Conservation (phyloP, 2,329 filamentous ascomycete species). For the Fusarium mundagurra region DNA sequence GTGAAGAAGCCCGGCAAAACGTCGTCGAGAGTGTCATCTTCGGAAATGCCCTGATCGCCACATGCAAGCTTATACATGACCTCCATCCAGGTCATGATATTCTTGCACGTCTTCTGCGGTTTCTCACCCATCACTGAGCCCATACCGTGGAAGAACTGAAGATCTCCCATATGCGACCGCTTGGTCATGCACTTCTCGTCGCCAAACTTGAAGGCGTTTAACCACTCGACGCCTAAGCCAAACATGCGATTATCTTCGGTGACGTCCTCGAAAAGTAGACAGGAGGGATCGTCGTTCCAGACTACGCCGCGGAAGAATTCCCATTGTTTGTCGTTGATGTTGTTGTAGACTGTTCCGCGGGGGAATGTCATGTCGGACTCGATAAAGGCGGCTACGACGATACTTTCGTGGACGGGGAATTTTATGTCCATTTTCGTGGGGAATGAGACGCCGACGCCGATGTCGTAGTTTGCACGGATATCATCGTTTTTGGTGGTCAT, state of each 20-base stretch:
- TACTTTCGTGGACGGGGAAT: slow-evolving; percentile 21
- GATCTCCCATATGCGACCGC: slow-evolving; percentile 27
- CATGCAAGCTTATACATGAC: slow-evolving; percentile 33
- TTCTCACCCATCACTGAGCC: slow-evolving; percentile 12
- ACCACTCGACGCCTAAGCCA: slow-evolving; percentile 9
- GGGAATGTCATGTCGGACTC: slow-evolving; percentile 22
- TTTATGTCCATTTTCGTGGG: slow-evolving; percentile 17
- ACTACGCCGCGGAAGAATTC: slow-evolving; percentile 26
- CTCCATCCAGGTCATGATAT: slow-evolving; percentile 20
- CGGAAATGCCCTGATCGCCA: not conserved
- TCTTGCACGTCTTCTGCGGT: slow-evolving; percentile 5
- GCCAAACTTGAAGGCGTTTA: slow-evolving; percentile 20
- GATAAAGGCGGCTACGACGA: slow-evolving; percentile 25
- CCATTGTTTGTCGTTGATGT: slow-evolving; percentile 29
- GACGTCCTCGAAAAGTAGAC: slow-evolving; percentile 15
- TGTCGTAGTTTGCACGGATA: slow-evolving; percentile 9
- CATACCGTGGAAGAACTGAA: slow-evolving; percentile 32
- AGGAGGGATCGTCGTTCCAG: slow-evolving; percentile 32
- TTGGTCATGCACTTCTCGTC: slow-evolving; percentile 26
- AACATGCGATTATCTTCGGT: slow-evolving; percentile 21
- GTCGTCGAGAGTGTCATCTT: not conserved
- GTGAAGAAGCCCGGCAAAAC: not conserved
- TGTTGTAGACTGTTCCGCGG: slow-evolving; percentile 27
- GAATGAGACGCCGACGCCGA: slow-evolving; percentile 13
- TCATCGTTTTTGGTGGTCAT: not conserved